Evolutionary conservation across 2,329 filamentous ascomycete species (phyloP), one percentile per base, ranked within the genome.

Genomic region (Metarhizium sp.): DNA sequence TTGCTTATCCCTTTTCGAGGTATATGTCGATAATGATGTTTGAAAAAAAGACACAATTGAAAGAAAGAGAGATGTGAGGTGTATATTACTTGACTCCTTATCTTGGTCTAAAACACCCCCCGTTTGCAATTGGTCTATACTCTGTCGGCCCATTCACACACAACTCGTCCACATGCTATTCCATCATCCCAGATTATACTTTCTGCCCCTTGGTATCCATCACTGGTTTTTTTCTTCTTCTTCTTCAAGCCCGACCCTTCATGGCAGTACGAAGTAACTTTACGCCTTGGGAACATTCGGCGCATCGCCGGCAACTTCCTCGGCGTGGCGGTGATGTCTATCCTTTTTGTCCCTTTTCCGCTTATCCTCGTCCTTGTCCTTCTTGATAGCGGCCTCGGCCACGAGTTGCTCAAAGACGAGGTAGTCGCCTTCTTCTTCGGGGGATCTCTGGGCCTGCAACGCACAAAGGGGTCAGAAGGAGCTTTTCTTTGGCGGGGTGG

Each of bases 401-500:
- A 99, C 95, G 55, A 99, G 85, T 72, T 97, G 91, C 71, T 99
- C 94, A 63, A 99, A 99, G 16, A 92, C 92, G 83, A 99, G 95
- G 73, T 95, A 97, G 66, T 97, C 94, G 60, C 94, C 92, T 73
- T 99, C 94, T 75, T 99, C 94, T 61, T 99, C 94, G 46, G 92
- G 87, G 54, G 92, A 87, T 59, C 94, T 86, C 70, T 88, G 81
- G 45, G 92, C 90, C 92, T 96, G 62, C 8, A 46, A 50, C 14
- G n/a, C 14, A 18, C 7, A 11, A 2, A 6, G 42, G 7, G 11
- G 42, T 18, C n/a, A 45, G 42, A 14, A 50, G 2, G 10, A 16
- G 53, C 20, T 60, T 38, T 54, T 59, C 43, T 56, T 53, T 62
- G 20, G 13, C 25, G 25, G 25, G 25, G 25, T 25, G 25, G 25